A percentile compares a stretch with the other conserved stretches of the same genome.
Conservation (phyloP, 495 filamentous ascomycete species). For the Penicillium nucicola region DNA sequence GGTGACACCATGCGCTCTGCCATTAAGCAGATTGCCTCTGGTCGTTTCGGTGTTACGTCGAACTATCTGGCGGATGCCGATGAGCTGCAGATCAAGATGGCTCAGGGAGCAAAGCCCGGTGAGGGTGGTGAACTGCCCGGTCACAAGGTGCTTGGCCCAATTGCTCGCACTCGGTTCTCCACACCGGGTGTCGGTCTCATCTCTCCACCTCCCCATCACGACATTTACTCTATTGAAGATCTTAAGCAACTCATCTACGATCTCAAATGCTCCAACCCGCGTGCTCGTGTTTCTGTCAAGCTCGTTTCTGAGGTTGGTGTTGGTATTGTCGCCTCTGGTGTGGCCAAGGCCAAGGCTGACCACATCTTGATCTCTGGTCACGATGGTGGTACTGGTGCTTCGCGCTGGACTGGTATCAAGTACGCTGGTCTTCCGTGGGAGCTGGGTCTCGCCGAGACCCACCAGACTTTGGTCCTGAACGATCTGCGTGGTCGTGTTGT, state of each 20-base stretch:
- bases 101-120: conserved; percentile 97
- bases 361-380: conserved; percentile 98
- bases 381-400: conserved; percentile 97
- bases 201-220: conserved; percentile 97
- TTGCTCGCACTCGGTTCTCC: conserved; percentile 95
- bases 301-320: conserved; percentile 98
- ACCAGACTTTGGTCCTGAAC: conserved; percentile 98
- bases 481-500: conserved; percentile 95
- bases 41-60: conserved; percentile 96
- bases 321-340: conserved; percentile 96
- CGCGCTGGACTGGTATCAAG: conserved; percentile 99
- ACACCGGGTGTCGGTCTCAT: conserved; percentile 98
- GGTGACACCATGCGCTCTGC: conserved; percentile 98
- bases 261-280: conserved; percentile 95
- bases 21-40: conserved; percentile 98
- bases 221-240: conserved; percentile 99
- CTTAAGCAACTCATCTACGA: conserved; percentile 99
- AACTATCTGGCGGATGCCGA: conserved; percentile 98
- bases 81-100: conserved; percentile 99
- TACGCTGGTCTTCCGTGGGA: conserved; percentile 99
- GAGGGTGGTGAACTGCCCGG: conserved; percentile 98
- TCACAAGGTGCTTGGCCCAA: conserved; percentile 96
- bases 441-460: conserved; percentile 94
- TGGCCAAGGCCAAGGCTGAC: conserved; percentile 97
- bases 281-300: conserved; percentile 95